A percentile compares a stretch with the other conserved stretches of the same genome.
These are phyloP conservation scores for Aspergillus conjunctus DNA, from an alignment of 495 filamentous ascomycete genomes.

Conservation along the genomic window DNA sequence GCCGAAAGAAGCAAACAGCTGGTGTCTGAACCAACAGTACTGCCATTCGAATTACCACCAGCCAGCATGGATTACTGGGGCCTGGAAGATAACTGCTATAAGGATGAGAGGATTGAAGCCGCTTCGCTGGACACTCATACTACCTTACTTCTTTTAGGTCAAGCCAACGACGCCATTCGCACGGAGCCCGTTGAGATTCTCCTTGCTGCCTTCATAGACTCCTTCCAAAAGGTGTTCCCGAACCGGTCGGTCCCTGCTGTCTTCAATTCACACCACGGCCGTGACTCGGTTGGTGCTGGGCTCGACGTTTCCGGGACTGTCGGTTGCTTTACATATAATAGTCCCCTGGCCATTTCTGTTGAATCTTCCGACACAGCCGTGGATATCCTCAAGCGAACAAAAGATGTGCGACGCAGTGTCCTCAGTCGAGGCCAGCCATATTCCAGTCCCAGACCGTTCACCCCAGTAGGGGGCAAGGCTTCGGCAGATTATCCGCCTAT, in stretches of 20 bases:
- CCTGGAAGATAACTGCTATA: slow-evolving; percentile 6
- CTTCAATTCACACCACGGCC: slow-evolving; percentile 45
- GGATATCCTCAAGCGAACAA: slow-evolving; percentile 16
- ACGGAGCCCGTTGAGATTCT: slow-evolving; percentile 51
- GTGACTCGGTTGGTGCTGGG: slow-evolving; percentile 37
- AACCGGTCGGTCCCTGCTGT: slow-evolving; percentile 53
- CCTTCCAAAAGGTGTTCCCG: slow-evolving; percentile 39
- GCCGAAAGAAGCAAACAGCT: background rate
- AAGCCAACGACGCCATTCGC: slow-evolving; percentile 31
- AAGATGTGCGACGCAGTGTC: slow-evolving; percentile 18
- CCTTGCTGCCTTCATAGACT: slow-evolving; percentile 40
- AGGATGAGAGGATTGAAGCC: slow-evolving; percentile 1
- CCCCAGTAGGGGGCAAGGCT: background rate
- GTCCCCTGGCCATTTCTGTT: slow-evolving; percentile 24
- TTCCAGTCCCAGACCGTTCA: slow-evolving; percentile 23
- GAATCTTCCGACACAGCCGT: background rate
- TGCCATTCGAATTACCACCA: background rate
- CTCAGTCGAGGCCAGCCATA: slow-evolving; percentile 30
- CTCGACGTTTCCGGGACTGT: slow-evolving; percentile 51
- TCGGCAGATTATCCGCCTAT: background rate
- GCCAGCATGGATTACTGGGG: slow-evolving; percentile 18
- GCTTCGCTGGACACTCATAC: slow-evolving; percentile 30
- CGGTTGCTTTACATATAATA: slow-evolving; percentile 52
- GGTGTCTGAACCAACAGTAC: background rate
- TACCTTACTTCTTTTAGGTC: slow-evolving; percentile 33